Base-by-base conservation (phyloP, 2,329 filamentous ascomycete genomes). In the Aspergillus proliferans region DNA sequence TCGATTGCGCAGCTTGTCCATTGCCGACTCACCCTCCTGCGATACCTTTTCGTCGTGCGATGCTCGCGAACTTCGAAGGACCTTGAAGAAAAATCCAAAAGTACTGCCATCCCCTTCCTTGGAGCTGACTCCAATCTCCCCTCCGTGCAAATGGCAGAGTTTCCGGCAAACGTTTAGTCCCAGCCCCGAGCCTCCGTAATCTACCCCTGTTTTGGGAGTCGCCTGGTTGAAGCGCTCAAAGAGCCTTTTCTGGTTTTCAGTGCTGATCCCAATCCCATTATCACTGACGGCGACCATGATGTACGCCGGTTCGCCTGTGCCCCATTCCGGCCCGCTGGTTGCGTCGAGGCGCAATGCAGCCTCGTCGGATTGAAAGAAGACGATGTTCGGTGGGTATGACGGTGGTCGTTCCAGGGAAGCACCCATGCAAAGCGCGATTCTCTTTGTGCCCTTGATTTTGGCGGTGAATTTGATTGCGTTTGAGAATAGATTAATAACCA, bases 401-500 rank as follows among this genome's bases (percentile, higher is more conserved):
- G 74, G 73, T 5, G 77, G 77, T 3, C 71, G 69, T 15, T 69
- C 55, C 3, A 50, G 63, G 3, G 76, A 75, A 2, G 78, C 79
- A 8, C 71, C 76, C n/a, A 82, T 67, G 4, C 75, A 75, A 21
- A 82, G 76, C 8, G 71, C 75, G 48, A 82, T 79, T 1, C 46
- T 51, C 21, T 63, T 58, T 21, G 51, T 40, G 6, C 34, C 43
- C 6, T 51, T 41, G 6, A 83, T 78, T 10, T 73, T 79, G 14
- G 76, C 74, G 15, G 88, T 92, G 61, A 91, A 92, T 59, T 92
- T 92, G 65, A 92, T 84, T 0, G 87, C 86, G 59, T 92, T 92
- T 6, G 86, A 88, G 7, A 87, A 79, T 1, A 92, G 76, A 58
- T 92, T 92, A 64, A 92, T 89, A 3, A 91, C 73, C 1, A 91